A percentile compares a stretch with the other conserved stretches of the same genome.
Conservation (phyloP, 345 rosid genomes). For the Corymbia maculata region DNA sequence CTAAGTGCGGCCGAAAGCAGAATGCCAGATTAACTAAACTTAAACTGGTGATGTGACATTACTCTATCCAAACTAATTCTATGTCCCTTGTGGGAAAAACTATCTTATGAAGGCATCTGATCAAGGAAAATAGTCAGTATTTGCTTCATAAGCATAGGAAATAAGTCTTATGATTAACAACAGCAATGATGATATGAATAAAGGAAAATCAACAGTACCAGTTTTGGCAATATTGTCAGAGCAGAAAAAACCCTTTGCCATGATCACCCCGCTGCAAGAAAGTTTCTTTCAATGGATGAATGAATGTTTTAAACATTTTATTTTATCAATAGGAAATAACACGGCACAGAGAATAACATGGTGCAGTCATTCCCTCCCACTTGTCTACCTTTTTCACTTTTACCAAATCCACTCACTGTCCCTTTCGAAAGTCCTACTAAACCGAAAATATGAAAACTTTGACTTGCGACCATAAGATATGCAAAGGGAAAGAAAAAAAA, state of each 20-base stretch:
- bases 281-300: not conserved
- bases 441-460: not conserved
- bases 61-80: not conserved
- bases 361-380: not conserved
- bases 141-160: not conserved
- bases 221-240: not conserved
- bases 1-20: not conserved
- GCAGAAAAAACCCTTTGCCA: not conserved
- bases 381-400: not conserved
- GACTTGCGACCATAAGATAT: not conserved
- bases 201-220: not conserved
- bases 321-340: not conserved
- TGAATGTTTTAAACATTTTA: not conserved
- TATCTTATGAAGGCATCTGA: not conserved
- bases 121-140: not conserved
- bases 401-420: not conserved
- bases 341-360: not conserved
- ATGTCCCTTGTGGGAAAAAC: not conserved
- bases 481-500: not conserved
- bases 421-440: not conserved
- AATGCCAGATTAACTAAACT: not conserved
- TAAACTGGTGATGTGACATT: not conserved
- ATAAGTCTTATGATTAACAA: not conserved
- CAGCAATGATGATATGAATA: not conserved
- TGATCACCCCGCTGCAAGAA: not conserved